Conservation (phyloP, 2,329 filamentous ascomycete species). For the Blastomyces percursus region DNA sequence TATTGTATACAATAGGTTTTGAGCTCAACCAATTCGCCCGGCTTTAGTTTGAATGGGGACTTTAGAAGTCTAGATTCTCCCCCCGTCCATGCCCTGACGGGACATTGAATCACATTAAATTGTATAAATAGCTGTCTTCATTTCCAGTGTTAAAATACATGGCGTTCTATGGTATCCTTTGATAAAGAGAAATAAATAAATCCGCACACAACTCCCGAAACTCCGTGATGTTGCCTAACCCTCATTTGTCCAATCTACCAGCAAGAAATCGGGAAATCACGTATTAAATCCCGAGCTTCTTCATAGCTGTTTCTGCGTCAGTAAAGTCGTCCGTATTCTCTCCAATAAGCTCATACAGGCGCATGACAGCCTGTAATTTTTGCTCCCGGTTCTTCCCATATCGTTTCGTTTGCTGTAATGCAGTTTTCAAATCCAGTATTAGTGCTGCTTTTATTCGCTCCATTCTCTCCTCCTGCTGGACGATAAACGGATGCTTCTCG, state of each 20-base stretch:
- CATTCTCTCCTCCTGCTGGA: conserved; percentile 46
- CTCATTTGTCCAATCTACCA: conserved; percentile 7
- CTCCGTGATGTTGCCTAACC: conserved; percentile 1
- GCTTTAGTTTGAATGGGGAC: conserved; percentile 73
- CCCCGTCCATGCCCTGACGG: conserved; percentile 39
- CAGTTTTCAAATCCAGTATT: conserved; percentile 53
- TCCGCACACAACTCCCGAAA: background rate
- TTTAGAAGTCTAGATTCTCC: conserved; percentile 54
- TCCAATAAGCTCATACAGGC: conserved; percentile 51
- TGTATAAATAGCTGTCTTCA: conserved; percentile 37
- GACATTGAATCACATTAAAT: conserved; percentile 36
- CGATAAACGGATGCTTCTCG: conserved; percentile 52
- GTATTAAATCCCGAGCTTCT: conserved; percentile 29
- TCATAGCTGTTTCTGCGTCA: conserved; percentile 45
- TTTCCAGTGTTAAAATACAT: conserved; percentile 21
- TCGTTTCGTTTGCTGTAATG: conserved; percentile 48
- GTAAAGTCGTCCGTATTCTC: conserved; percentile 40
- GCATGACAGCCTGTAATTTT: conserved; percentile 45
- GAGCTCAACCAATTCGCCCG: conserved; percentile 77
- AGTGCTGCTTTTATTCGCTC: conserved; percentile 50
- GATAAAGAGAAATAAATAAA: conserved; percentile 16
- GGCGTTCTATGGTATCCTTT: conserved; percentile 34
- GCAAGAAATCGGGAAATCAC: background rate
- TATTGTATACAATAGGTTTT: conserved; percentile 59
- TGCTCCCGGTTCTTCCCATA: conserved; percentile 37